Conservation (phyloP, 2,329 filamentous ascomycete species). For the Fusarium poae region DNA sequence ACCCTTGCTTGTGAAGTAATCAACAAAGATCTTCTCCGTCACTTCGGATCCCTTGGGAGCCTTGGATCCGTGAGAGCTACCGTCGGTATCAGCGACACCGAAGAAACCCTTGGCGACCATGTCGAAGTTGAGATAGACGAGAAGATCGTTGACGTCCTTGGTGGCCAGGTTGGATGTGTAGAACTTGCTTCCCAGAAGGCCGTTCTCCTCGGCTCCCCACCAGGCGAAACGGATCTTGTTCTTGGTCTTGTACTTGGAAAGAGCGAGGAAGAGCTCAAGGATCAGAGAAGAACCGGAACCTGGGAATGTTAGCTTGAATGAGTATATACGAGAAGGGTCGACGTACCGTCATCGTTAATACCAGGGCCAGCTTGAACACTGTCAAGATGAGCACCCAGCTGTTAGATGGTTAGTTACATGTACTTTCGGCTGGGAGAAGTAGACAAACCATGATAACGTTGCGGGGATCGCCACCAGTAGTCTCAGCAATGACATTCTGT, state of each 20-base stretch:
- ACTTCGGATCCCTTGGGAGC: conserved; percentile 50
- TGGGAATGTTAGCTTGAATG: background rate
- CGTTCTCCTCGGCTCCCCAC: conserved; percentile 45
- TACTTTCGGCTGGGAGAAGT: fast-evolving
- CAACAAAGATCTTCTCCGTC: conserved; percentile 42
- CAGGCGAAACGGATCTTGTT: conserved; percentile 46
- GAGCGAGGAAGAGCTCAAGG: conserved; percentile 38
- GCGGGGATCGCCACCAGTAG: conserved; percentile 30
- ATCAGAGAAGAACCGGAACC: conserved; percentile 39
- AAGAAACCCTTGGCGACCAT: conserved; percentile 45
- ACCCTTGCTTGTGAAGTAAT: conserved; percentile 51
- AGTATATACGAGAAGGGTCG: fast-evolving
- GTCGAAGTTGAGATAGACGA: conserved; percentile 44
- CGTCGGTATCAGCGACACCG: conserved; percentile 45
- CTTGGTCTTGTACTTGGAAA: conserved; percentile 45
- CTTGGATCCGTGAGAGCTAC: conserved; percentile 40
- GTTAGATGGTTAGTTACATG: background rate
- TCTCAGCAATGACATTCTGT: conserved; percentile 41
- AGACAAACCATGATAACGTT: conserved; percentile 42
- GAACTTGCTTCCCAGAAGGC: conserved; percentile 38
- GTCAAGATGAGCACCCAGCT: conserved; percentile 38
- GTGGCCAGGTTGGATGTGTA: conserved; percentile 29
- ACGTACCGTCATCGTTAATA: conserved; percentile 40
- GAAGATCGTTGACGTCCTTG: conserved; percentile 38
- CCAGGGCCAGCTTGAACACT: conserved; percentile 41